Conservation (phyloP, 176 grass and related monocot species). For the Luzula sylvatica region DNA sequence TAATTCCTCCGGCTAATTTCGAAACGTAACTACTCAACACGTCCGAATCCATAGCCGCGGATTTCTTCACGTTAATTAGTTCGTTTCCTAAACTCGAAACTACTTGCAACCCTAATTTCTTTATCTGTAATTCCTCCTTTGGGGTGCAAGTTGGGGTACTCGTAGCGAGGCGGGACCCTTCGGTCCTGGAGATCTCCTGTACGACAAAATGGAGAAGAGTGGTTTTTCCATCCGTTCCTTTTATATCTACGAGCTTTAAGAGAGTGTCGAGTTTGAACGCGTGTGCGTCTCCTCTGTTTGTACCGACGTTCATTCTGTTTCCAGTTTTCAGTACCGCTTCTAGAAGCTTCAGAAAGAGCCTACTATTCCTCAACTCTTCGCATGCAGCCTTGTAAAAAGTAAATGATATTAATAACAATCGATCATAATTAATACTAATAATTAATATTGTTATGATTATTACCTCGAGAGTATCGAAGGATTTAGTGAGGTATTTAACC, state of each 20-base stretch:
- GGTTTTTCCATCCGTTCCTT: conserved; percentile 88
- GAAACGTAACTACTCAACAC: conserved; percentile 77
- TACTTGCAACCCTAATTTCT: conserved; percentile 73
- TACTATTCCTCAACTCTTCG: conserved; percentile 82
- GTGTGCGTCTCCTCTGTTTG: conserved; percentile 81
- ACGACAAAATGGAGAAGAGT: conserved; percentile 96
- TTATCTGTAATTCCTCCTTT: conserved; percentile 62
- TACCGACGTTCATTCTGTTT: conserved; percentile 98
- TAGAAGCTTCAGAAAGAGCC: conserved; percentile 87
- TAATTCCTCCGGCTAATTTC: conserved; percentile 77
- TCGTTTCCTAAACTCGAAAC: conserved; percentile 62
- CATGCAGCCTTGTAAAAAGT: conserved; percentile 56
- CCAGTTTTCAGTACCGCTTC: conserved; percentile 98
- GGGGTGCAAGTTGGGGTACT: conserved; percentile 46
- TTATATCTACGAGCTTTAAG: conserved; percentile 84
- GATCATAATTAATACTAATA: no score
- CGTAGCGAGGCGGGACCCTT: conserved; percentile 42
- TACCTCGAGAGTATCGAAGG: conserved; percentile 97
- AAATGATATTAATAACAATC: no score
- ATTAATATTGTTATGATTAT: no score
- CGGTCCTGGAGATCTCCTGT: conserved; percentile 73
- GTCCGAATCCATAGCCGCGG: conserved; percentile 89
- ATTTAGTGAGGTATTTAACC: conserved; percentile 91
- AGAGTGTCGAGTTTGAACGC: conserved; percentile 97
- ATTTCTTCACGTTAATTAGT: conserved; percentile 77